These are phyloP conservation scores for Fraxinus anomala DNA, from an alignment of 257 asterid species.

Conservation along the genomic window DNA sequence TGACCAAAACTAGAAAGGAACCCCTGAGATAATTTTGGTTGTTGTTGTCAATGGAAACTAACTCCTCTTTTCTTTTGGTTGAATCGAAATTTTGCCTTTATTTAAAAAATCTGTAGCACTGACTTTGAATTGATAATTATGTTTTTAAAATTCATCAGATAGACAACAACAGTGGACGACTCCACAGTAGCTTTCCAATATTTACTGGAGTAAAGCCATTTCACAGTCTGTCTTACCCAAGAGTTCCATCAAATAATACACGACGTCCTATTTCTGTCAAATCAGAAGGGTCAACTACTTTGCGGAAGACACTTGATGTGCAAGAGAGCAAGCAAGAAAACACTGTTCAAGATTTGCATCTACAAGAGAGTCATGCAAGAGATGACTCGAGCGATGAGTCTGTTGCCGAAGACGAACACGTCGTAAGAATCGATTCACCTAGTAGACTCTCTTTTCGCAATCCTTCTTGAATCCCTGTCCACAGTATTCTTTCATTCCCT, in stretches of 20 bases:
- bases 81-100: neutral
- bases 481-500: neutral
- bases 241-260: constrained; percentile 37
- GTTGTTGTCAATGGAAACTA: neutral
- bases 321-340: constrained; percentile 29
- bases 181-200: constrained; percentile 40
- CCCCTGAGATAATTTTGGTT: neutral
- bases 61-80: neutral
- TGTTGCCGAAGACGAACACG: constrained; percentile 75
- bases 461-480: constrained; percentile 32
- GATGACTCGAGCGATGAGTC: constrained; percentile 83
- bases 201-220: constrained; percentile 31
- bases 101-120: neutral
- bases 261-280: constrained; percentile 47
- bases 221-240: constrained; percentile 68
- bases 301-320: constrained; percentile 40
- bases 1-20: neutral
- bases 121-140: constrained; percentile 21
- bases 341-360: constrained; percentile 22
- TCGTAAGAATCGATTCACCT: constrained; percentile 77
- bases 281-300: constrained; percentile 76
- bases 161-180: constrained; percentile 29
- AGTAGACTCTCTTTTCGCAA: constrained; percentile 66
- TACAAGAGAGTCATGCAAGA: constrained; percentile 32
- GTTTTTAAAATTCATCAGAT: constrained; percentile 45